Conservation (phyloP, 2,329 filamentous ascomycete genomes). For the Coniochaeta pulveracea region DNA sequence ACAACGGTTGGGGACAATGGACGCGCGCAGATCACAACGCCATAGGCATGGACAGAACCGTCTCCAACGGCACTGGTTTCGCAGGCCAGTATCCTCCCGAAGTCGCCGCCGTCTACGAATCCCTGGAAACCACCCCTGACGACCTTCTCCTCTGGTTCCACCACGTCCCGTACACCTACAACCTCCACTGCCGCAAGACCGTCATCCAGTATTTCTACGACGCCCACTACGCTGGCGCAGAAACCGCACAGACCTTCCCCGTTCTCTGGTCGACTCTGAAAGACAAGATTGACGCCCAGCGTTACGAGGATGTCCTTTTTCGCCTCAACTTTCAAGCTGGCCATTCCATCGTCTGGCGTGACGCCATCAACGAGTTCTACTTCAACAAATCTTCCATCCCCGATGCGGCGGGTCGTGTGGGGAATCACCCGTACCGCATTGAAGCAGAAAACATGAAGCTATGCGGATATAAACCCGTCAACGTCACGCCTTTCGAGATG, state of each 20-base stretch:
- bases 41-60: constrained; percentile 63
- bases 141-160: constrained; percentile 64
- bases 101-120: constrained; percentile 45
- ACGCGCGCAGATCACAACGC: constrained; percentile 47
- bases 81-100: constrained; percentile 55
- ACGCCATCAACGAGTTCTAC: constrained; percentile 56
- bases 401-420: constrained; percentile 43
- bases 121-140: constrained; percentile 52
- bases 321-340: constrained; percentile 55
- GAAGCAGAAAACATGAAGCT: constrained; percentile 57
- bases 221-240: constrained; percentile 40
- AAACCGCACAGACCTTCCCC: constrained; percentile 48
- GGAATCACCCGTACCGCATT: constrained; percentile 52
- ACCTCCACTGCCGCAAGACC: constrained; percentile 50
- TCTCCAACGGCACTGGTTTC: constrained; percentile 54
- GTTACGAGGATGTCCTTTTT: constrained; percentile 46
- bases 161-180: constrained; percentile 57
- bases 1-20: constrained; percentile 63
- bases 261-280: constrained; percentile 40
- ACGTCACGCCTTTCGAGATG: constrained; percentile 45
- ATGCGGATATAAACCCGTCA: constrained; percentile 40
- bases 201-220: constrained; percentile 49
- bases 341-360: constrained; percentile 60
- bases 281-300: constrained; percentile 45
- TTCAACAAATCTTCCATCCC: constrained; percentile 47